These are phyloP conservation scores for Casaregolazyma suthepensis DNA, from an alignment of 1,139 yeast genomes.

Conservation along the genomic window DNA sequence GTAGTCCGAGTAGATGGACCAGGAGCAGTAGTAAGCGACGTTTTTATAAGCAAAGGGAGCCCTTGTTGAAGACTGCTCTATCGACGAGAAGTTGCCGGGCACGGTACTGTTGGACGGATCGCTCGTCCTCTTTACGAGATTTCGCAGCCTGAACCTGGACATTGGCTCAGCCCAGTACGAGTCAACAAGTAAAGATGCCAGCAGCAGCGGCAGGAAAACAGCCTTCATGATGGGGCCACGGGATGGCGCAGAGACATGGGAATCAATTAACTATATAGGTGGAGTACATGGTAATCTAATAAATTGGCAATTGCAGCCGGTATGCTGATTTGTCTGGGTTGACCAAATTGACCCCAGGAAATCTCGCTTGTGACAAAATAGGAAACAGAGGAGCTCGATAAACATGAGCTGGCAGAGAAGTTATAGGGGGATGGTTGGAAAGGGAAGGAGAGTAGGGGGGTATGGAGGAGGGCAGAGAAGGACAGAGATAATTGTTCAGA, in stretches of 20 bases:
- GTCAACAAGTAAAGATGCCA: not conserved
- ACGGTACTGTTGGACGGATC: not conserved
- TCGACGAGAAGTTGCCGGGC: not conserved
- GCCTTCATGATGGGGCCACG: not conserved
- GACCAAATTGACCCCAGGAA: not conserved
- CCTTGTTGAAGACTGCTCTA: not conserved
- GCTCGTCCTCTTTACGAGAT: not conserved
- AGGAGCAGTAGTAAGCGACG: conserved; percentile 34
- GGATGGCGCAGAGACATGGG: not conserved
- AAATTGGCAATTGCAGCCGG: not conserved
- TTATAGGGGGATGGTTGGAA: not conserved
- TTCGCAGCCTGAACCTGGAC: not conserved
- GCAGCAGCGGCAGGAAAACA: not conserved
- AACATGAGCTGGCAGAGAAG: not conserved
- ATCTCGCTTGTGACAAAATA: not conserved
- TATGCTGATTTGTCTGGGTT: not conserved
- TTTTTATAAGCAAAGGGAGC: conserved; percentile 15
- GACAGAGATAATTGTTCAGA: too few relatives aligned
- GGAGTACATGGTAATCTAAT: not conserved
- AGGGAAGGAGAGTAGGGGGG: too few relatives aligned
- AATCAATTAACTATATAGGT: not conserved
- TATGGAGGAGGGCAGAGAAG: too few relatives aligned
- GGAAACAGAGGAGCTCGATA: not conserved
- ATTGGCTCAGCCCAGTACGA: not conserved
- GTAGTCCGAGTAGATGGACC: conserved; percentile 71